Conservation (phyloP, 148 eudicot genomes). For the Persicaria maculosa region DNA sequence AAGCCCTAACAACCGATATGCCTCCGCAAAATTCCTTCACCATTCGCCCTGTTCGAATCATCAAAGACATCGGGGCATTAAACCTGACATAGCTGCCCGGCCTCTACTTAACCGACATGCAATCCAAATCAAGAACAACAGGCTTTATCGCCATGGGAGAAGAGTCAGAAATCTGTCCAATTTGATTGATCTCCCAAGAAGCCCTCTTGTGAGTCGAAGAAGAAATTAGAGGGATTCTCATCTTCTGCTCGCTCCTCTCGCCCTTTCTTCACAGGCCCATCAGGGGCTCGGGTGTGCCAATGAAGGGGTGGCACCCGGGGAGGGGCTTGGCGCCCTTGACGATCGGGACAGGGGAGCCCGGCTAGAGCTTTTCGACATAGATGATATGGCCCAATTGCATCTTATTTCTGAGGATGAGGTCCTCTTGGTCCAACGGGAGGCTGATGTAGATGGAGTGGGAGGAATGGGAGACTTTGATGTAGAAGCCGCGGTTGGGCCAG, state of each 20-base stretch:
- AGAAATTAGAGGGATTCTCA: constrained; percentile 14
- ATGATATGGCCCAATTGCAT: constrained; percentile 88
- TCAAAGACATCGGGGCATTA: constrained; percentile 48
- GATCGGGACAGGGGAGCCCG: constrained; percentile 81
- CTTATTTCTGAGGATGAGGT: constrained; percentile 75
- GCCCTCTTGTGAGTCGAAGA: constrained; percentile 46
- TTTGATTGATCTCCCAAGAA: constrained; percentile 58
- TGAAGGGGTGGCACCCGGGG: constrained; percentile 78
- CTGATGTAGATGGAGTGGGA: constrained; percentile 80
- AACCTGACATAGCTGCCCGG: constrained; percentile 28
- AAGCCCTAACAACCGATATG: constrained; percentile 37
- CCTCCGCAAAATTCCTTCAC: constrained; percentile 28
- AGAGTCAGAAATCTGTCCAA: constrained; percentile 16
- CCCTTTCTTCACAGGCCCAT: constrained; percentile 57
- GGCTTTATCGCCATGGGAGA: constrained; percentile 46
- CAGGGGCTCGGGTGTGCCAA: constrained; percentile 82
- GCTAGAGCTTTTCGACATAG: constrained; percentile 61
- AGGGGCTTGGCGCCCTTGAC: constrained; percentile 65
- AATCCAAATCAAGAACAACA: constrained; percentile 73
- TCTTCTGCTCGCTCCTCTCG: constrained; percentile 32
- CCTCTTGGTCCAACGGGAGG: constrained; percentile 79
- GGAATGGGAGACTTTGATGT: constrained; percentile 76
- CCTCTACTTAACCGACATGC: constrained; percentile 64
- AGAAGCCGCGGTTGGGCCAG: constrained; percentile 78
- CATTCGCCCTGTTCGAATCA: constrained; percentile 34